Base-by-base conservation (phyloP, 139 green algal species). In the Bryopsis sp. region DNA sequence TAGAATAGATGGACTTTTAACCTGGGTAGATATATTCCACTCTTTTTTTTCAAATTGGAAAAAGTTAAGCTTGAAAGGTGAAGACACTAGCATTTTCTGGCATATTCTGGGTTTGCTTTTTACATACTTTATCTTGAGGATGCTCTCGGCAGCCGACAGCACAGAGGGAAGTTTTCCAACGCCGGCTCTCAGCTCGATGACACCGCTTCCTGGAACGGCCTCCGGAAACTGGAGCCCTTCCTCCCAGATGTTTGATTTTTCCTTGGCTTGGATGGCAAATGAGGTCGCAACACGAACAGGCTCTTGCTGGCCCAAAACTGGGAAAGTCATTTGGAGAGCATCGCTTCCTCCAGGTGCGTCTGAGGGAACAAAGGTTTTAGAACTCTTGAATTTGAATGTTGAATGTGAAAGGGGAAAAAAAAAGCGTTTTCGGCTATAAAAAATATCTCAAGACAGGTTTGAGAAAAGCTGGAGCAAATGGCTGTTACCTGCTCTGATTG, bases 211-310 rank as follows among this genome's bases (percentile, higher is more conserved):
- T 38, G 74, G 74, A 6, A 66, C 37, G 24, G 72, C 74, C 31
- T 32, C 64, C 35, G 74, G 74, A 34, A 80, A 60, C 19, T 58
- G 57, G 26, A 80, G n/a, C 22, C 47, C 62, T 67, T 80, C 74
- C 33, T 61, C 48, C n/a, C n/a, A n/a, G n/a, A n/a, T n/a, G n/a
- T n/a, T n/a, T 34, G 48, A 22, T 6, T 47, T 29, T 43, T 39
- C 26, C 28, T 48, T 31, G 19, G 38, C 59, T 31, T 70, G 35
- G 48, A 68, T 58, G 2, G 79, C 70, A 64, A 85, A 85, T 11
- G 72, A 78, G 24, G 76, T 85, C 22, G 78, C 79, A 3, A 85
- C 71, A 32, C 54, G 64, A 36, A 85, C 73, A 2, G 46, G 34
- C 0, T 57, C 48, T 50, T 87, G 79, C 60, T 75, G 71, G 2